Conservation (phyloP, 2,329 filamentous ascomycete species). For the Pestalotiopsis sp. region DNA sequence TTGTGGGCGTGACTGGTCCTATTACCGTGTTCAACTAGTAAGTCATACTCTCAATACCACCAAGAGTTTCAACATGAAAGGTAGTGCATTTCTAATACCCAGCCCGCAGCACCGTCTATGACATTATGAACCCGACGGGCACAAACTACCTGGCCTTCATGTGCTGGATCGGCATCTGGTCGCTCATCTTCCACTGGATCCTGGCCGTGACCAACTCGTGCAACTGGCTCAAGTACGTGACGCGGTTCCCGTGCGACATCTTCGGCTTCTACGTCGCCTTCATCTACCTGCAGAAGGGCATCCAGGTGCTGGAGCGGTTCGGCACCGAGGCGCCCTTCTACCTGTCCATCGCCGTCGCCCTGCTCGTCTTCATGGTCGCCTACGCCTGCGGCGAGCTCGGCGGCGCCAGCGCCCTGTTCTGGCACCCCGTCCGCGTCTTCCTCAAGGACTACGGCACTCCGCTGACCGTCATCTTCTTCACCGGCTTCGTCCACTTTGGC, state of each 20-base stretch:
- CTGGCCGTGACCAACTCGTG: conserved; percentile 84
- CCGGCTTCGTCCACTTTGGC: conserved; percentile 84
- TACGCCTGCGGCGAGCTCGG: conserved; percentile 76
- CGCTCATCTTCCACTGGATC: conserved; percentile 81
- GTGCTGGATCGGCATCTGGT: conserved; percentile 91
- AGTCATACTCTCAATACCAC: conserved; percentile 21
- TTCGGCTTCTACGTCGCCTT: conserved; percentile 94
- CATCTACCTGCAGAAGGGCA: conserved; percentile 89
- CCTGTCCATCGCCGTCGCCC: conserved; percentile 73
- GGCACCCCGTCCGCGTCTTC: conserved; percentile 76
- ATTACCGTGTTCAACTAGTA: conserved; percentile 93
- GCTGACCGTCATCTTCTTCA: conserved; percentile 83
- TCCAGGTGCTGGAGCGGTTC: conserved; percentile 80
- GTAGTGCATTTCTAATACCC: too few species aligned
- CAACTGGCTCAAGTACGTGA: conserved; percentile 87
- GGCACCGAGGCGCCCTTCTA: conserved; percentile 72
- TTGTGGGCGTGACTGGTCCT: conserved; percentile 88
- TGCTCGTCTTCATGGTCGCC: conserved; percentile 77
- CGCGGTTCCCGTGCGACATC: conserved; percentile 88
- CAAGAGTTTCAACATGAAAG: background rate
- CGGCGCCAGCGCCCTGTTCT: conserved; percentile 72
- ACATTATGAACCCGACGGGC: conserved; percentile 78
- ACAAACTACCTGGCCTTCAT: conserved; percentile 88
- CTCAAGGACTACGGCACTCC: conserved; percentile 90
- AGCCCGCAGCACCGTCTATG: conserved; percentile 78